Conservation (phyloP, 352 stramenopile genomes). For the Phytophthora pseudosyringae region DNA sequence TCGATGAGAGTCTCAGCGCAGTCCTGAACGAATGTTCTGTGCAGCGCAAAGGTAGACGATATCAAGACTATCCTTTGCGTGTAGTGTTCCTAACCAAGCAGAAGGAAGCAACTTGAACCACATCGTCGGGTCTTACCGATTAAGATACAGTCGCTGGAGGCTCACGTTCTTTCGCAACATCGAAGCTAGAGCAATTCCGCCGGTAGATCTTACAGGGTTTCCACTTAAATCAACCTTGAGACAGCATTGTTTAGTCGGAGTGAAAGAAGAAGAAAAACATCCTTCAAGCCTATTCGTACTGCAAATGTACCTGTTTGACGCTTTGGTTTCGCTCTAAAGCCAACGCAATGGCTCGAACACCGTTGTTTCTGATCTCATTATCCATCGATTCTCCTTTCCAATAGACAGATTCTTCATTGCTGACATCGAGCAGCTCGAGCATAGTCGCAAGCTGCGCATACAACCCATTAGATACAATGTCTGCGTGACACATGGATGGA, state of each 20-base stretch:
- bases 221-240: slow-evolving; percentile 36
- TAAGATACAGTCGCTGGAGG: slow-evolving; percentile 38
- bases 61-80: background rate
- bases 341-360: slow-evolving; percentile 33
- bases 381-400: slow-evolving; percentile 31
- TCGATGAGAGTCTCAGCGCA: slow-evolving; percentile 32
- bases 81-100: background rate
- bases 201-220: slow-evolving; percentile 38
- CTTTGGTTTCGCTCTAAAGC: slow-evolving; percentile 44
- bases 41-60: no score
- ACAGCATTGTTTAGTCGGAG: background rate
- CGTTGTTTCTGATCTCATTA: slow-evolving; percentile 41
- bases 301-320: slow-evolving; percentile 20
- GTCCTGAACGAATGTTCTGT: slow-evolving; percentile 31
- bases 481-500: background rate
- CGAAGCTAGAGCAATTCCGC: slow-evolving; percentile 31
- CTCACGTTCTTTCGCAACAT: slow-evolving; percentile 44
- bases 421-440: slow-evolving; percentile 43
- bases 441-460: slow-evolving; percentile 10
- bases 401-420: slow-evolving; percentile 39
- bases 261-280: background rate
- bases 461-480: background rate
- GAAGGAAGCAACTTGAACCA: no score
- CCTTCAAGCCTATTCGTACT: background rate
- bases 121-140: slow-evolving; percentile 22